A percentile compares a stretch with the other conserved stretches of the same genome.
Evolutionary conservation across 2,329 filamentous ascomycete genomes (phyloP).

Genomic region (Zymoseptoria tritici): DNA sequence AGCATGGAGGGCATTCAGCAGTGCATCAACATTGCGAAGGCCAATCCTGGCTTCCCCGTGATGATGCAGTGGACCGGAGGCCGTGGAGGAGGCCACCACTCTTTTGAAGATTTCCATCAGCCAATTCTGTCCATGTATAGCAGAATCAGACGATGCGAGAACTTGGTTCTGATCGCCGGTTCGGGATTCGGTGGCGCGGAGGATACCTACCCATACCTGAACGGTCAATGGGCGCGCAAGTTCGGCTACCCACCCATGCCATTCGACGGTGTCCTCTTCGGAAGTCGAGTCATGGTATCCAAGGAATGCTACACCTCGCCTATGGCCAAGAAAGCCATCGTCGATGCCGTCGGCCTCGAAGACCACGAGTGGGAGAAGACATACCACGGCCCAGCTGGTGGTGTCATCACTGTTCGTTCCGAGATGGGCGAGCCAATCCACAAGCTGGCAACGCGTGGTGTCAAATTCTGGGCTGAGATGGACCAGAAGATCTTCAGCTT

Average conservation of each 20-base stretch:
- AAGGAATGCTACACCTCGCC: slow-evolving; percentile 86
- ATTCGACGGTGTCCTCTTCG: slow-evolving; percentile 85
- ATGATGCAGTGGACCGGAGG: slow-evolving; percentile 93
- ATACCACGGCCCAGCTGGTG: slow-evolving; percentile 83
- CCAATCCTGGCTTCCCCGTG: slow-evolving; percentile 89
- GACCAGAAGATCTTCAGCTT: slow-evolving; percentile 96
- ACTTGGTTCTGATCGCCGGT: slow-evolving; percentile 82
- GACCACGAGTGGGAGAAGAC: slow-evolving; percentile 86
- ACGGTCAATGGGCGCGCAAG: slow-evolving; percentile 77
- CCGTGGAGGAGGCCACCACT: slow-evolving; percentile 88
- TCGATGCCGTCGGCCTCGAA: slow-evolving; percentile 73
- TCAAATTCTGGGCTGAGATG: slow-evolving; percentile 97
- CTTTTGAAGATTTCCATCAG: slow-evolving; percentile 90
- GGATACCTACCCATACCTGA: slow-evolving; percentile 88
- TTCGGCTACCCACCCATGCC: slow-evolving; percentile 90
- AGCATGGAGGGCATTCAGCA: slow-evolving; percentile 81
- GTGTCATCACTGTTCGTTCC: slow-evolving; percentile 91
- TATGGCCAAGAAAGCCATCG: slow-evolving; percentile 82
- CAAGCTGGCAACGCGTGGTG: slow-evolving; percentile 94
- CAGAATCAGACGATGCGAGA: slow-evolving; percentile 74
- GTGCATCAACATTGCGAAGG: slow-evolving; percentile 86
- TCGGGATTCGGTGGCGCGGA: slow-evolving; percentile 87
- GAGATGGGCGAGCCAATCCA: slow-evolving; percentile 99
- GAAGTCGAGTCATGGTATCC: slow-evolving; percentile 89
- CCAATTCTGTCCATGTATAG: slow-evolving; percentile 87